Evolutionary conservation across 148 eudicot species (phyloP).

Genomic region (Amaranthus palmeri): DNA sequence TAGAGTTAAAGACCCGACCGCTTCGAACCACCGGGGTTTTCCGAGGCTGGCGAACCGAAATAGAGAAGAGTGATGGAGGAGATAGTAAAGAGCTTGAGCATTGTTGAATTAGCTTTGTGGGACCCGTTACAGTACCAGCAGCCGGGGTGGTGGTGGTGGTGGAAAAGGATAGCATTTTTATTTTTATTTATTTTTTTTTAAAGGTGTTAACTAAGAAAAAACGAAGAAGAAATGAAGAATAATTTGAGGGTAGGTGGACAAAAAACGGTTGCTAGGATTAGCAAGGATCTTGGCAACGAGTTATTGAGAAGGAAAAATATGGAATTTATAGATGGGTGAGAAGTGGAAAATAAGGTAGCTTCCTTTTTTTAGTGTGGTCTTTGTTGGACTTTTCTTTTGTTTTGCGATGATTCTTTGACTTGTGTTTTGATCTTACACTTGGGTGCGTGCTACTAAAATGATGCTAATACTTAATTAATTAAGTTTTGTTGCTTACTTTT

Average conservation of each 20-base stretch:
- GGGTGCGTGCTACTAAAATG: too few relatives aligned
- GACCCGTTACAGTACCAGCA: neutral
- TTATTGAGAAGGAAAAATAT: neutral
- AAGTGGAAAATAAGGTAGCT: neutral
- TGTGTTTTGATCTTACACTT: too few relatives aligned
- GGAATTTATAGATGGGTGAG: slow-evolving; percentile 8
- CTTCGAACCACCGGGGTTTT: neutral
- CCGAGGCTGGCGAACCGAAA: neutral
- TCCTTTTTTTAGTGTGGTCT: too few relatives aligned
- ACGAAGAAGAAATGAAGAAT: too few relatives aligned
- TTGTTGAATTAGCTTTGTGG: neutral
- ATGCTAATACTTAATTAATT: too few relatives aligned
- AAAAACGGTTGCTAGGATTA: too few relatives aligned
- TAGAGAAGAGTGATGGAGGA: neutral
- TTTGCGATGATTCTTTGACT: too few relatives aligned
- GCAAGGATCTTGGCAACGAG: slow-evolving; percentile 14
- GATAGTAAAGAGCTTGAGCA: neutral
- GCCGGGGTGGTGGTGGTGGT: slow-evolving; percentile 5
- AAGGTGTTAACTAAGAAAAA: too few relatives aligned
- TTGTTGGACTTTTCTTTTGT: too few relatives aligned
- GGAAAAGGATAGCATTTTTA: slow-evolving; percentile 14
- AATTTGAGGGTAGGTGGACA: neutral
- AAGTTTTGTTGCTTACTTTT: too few relatives aligned
- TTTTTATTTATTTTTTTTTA: neutral
- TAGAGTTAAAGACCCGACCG: neutral